Conservation (phyloP, 306 rosid species). For the Luffa acutangula region DNA sequence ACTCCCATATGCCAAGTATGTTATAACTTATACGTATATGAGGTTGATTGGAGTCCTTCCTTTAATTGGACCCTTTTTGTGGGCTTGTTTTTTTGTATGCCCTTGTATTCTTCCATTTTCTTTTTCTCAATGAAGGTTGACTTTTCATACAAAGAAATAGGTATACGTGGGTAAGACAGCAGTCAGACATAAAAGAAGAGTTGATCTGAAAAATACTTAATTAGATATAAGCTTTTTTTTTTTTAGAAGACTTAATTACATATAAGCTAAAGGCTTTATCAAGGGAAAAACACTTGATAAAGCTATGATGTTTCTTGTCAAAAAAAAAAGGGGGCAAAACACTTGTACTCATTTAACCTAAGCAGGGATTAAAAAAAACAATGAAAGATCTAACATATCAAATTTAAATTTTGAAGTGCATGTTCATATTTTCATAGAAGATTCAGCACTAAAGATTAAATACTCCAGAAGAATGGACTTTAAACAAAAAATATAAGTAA, state of each 20-base stretch:
- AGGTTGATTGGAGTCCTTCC: neutral
- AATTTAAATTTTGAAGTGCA: neutral
- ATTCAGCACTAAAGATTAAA: neutral
- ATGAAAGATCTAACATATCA: neutral
- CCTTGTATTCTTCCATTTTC: too few species aligned
- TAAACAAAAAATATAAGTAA: neutral
- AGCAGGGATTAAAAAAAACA: neutral
- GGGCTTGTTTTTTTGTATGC: too few species aligned
- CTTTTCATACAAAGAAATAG: neutral
- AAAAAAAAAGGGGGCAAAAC: too few species aligned
- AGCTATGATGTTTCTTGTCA: too few species aligned
- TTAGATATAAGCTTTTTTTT: neutral
- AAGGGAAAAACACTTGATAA: neutral
- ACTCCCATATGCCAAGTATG: neutral
- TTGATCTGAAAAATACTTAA: neutral
- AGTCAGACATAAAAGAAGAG: neutral
- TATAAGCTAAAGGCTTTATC: neutral
- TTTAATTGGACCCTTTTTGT: too few species aligned
- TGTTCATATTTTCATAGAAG: neutral
- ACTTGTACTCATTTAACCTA: neutral
- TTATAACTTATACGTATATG: neutral
- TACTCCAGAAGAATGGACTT: neutral
- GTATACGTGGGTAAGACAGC: neutral
- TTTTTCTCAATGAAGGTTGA: too few species aligned
- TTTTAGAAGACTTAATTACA: neutral